phyloP scores from a whole-genome alignment of 2,329 filamentous ascomycete species.

The Diaporthe velutina region DNA sequence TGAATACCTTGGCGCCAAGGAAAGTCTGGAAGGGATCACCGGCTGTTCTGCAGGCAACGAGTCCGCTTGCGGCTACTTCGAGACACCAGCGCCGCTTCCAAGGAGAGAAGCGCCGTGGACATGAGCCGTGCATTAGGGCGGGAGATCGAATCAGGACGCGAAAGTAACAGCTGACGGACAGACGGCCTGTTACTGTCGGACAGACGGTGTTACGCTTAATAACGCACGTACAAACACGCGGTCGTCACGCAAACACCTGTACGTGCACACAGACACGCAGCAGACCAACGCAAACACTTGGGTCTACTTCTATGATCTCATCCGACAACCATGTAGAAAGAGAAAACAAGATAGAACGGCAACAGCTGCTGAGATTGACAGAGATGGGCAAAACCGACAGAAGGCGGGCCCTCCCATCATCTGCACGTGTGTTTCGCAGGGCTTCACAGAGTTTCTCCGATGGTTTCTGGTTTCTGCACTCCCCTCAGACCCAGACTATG shows the following conservation, averaged over 20 bases:
- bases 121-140: not conserved
- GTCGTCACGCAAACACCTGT: not conserved
- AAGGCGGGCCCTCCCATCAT: not conserved
- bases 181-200: too few species aligned
- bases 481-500: not conserved
- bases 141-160: not conserved
- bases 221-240: not conserved
- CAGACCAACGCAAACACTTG: not conserved
- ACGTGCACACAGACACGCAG: not conserved
- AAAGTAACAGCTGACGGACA: not conserved
- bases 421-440: not conserved
- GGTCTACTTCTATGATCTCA: not conserved
- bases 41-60: conserved; percentile 5
- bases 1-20: conserved; percentile 18
- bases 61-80: conserved; percentile 23
- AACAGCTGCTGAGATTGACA: not conserved
- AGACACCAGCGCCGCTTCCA: conserved; percentile 14
- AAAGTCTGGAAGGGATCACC: too few species aligned
- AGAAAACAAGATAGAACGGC: not conserved
- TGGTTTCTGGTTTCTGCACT: not conserved
- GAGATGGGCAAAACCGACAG: not conserved
- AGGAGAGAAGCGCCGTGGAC: not conserved
- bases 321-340: not conserved
- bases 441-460: not conserved
- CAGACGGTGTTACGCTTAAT: not conserved